These are phyloP conservation scores for Primulina tabacum DNA, from an alignment of 257 asterid species.

Conservation along the genomic window DNA sequence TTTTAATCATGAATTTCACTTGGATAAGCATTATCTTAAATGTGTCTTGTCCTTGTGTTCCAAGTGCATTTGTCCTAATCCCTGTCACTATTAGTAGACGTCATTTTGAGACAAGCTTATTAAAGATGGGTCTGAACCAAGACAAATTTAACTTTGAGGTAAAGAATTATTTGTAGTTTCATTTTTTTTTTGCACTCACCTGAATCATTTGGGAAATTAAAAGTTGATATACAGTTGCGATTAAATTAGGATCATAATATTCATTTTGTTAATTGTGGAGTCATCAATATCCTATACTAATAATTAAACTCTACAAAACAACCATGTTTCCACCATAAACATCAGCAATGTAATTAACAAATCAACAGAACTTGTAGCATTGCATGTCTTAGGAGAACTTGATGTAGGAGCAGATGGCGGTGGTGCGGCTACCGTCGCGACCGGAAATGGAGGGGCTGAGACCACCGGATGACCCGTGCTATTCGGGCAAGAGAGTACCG, in stretches of 20 bases:
- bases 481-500: conserved; percentile 13
- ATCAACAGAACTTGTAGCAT: neutral
- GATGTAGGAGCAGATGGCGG: conserved; percentile 1
- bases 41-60: too few species aligned
- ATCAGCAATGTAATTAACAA: conserved; percentile 15
- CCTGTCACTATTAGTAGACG: too few species aligned
- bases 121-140: too few species aligned
- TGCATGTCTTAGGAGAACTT: conserved; percentile 10
- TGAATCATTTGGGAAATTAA: neutral
- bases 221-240: neutral
- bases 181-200: neutral
- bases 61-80: too few species aligned
- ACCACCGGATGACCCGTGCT: conserved; percentile 16
- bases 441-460: conserved; percentile 14
- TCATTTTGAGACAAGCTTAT: too few species aligned
- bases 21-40: too few species aligned
- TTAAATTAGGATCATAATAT: neutral
- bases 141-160: too few species aligned
- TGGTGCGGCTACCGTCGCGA: neutral
- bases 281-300: neutral
- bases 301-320: neutral
- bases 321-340: neutral
- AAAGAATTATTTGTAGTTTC: too few species aligned
- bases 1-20: too few species aligned
- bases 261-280: neutral